These are phyloP conservation scores for Cryptococcus wingfieldii DNA, from an alignment of 1,284 basidiomycete species.

Conservation along the genomic window DNA sequence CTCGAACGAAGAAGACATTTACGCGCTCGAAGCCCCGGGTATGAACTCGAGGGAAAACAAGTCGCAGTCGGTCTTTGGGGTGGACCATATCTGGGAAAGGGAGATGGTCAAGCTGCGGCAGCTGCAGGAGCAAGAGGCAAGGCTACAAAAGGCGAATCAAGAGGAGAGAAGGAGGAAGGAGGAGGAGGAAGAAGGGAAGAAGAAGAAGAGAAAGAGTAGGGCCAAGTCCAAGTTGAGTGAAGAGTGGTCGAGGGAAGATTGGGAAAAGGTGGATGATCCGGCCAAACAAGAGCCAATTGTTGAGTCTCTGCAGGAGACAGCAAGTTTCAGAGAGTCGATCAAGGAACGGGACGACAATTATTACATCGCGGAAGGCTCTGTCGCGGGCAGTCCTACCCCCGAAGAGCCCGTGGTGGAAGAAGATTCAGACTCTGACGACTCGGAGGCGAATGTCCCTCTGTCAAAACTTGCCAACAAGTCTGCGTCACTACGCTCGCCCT, in stretches of 20 bases:
- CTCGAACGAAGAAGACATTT: conserved; percentile 6
- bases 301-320: no score
- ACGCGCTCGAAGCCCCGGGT: background rate
- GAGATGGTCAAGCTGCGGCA: conserved; percentile 42
- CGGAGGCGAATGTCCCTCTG: conserved; percentile 45
- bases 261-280: conserved; percentile 3
- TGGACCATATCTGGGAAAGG: conserved; percentile 45
- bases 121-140: conserved; percentile 31
- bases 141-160: background rate
- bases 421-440: conserved; percentile 12
- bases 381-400: background rate
- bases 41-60: conserved; percentile 12
- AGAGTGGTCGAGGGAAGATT: conserved; percentile 1
- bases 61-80: conserved; percentile 43
- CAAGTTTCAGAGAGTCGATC: conserved; percentile 11
- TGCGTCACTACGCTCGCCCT: background rate
- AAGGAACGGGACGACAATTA: conserved; percentile 32
- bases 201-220: conserved; percentile 10
- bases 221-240: background rate
- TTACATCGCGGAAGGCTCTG: background rate
- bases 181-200: conserved; percentile 9
- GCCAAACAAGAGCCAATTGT: background rate
- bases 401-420: conserved; percentile 1
- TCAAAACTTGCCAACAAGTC: conserved; percentile 16
- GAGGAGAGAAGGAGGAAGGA: conserved; percentile 15